Evolutionary conservation across 1,284 basidiomycete genomes (phyloP).

Genomic region (Ganoderma sinense): DNA sequence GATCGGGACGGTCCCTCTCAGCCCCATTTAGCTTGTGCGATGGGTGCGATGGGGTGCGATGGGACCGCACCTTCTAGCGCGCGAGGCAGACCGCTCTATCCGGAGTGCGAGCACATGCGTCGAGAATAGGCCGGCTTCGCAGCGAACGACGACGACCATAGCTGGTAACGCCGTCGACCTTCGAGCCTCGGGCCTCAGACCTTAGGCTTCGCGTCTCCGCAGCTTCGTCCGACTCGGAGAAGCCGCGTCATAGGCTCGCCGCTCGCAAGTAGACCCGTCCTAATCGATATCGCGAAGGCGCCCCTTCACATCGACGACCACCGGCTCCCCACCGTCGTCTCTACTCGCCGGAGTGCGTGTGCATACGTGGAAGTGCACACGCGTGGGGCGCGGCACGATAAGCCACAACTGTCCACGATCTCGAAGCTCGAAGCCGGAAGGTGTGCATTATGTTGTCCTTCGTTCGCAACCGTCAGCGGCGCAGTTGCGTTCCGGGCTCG

Average conservation of each 20-base stretch:
- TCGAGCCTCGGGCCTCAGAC: neutral
- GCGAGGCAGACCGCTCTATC: neutral
- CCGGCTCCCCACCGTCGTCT: neutral
- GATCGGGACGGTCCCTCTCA: neutral
- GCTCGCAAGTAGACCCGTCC: neutral
- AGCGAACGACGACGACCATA: neutral
- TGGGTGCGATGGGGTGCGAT: neutral
- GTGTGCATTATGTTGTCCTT: neutral
- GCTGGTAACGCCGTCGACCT: neutral
- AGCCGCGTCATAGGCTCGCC: neutral
- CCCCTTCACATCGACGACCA: neutral
- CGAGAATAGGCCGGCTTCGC: constrained; percentile 1
- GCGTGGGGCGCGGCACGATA: neutral
- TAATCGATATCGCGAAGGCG: neutral
- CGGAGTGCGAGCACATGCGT: neutral
- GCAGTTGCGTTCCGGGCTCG: constrained; percentile 6
- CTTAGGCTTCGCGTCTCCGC: neutral
- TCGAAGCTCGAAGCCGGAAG: neutral
- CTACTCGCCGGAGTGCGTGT: neutral
- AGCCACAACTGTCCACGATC: neutral
- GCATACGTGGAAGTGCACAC: neutral
- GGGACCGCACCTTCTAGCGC: neutral
- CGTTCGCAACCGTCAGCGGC: neutral
- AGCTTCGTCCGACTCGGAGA: neutral
- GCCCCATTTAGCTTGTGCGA: neutral